A percentile compares a stretch with the other conserved stretches of the same genome.
Evolutionary conservation across 2,329 filamentous ascomycete genomes (phyloP).

Genomic region (Trichoderma pleuroti): DNA sequence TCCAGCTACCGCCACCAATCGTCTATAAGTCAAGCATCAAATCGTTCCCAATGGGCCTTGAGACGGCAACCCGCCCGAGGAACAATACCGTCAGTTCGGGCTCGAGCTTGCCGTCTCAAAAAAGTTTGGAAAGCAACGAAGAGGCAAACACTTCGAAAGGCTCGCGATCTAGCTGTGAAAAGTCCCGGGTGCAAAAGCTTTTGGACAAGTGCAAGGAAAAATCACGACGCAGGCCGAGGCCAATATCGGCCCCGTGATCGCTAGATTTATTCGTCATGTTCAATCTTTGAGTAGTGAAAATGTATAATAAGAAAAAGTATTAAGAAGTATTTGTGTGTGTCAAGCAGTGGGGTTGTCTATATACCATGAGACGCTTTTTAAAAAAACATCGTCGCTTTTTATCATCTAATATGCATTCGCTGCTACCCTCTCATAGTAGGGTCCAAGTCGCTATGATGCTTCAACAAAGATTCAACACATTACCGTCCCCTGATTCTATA

Average conservation of each 20-base stretch:
- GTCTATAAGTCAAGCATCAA: conserved; percentile 17
- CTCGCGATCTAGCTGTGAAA: conserved; percentile 4
- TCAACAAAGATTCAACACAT: neutral
- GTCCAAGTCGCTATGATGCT: neutral
- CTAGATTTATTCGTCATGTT: neutral
- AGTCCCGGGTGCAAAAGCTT: conserved; percentile 9
- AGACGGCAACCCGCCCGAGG: neutral
- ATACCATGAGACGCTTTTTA: neutral
- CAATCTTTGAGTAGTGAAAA: neutral
- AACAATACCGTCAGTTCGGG: neutral
- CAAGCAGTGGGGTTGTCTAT: neutral
- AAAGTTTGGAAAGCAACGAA: neutral
- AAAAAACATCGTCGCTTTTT: neutral
- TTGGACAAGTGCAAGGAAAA: neutral
- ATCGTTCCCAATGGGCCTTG: neutral
- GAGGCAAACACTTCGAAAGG: neutral
- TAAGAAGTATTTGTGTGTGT: neutral
- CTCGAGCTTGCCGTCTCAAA: conserved; percentile 8
- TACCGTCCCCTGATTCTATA: neutral
- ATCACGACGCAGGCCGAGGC: neutral
- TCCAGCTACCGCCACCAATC: conserved; percentile 28
- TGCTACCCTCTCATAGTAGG: neutral
- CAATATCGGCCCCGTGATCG: conserved; percentile 7
- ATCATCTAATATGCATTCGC: neutral
- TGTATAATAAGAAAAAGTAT: neutral